Base-by-base conservation (phyloP, 2,329 filamentous ascomycete species). In the Aureobasidium pullulans region DNA sequence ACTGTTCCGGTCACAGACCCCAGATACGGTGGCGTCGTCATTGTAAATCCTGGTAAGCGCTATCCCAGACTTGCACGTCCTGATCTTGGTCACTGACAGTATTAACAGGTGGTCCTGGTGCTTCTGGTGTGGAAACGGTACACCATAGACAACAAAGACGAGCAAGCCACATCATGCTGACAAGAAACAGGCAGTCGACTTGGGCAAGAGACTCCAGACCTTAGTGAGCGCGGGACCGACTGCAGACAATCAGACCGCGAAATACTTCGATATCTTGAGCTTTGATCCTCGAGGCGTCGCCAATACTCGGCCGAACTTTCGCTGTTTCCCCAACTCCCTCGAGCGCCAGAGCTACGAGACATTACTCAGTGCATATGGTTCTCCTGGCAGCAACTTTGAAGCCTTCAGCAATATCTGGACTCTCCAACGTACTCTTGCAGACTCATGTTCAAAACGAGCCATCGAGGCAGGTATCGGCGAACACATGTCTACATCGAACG, bases 1-100 rank as follows among this genome's bases (percentile, higher is more conserved):
- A 74, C 67, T 19, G 67, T 76, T 2, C 60, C 67, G 0, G 66
- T 72, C 11, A 68, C 72, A 4, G 76, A 80, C 65, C 65, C 72
- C 15, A 70, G 71, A 6, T 78, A 78, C 63, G 76, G 76, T 1
- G 77, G 78, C 3, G 71, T 77, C 1, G 71, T 81, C 29, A 53
- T 81, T 5, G 69, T 79, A 6, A 81, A 81, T 61, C 77, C 47
- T 52, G 50, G 50, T 54, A n/a, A 44, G 50, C 23, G 19, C 19
- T 19, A 19, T 19, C 19, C 2, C 19, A 19, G 19, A 19, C 19
- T 19, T 19, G 19, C 19, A 19, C 19, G 19, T 19, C 19, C 19
- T 19, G 19, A 19, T 19, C 19, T 32, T 16, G 23, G 10, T 23
- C 23, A 23, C n/a, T 54, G 36, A 52, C 48, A 13, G 23, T 3